A percentile compares a stretch with the other conserved stretches of the same genome.
These are phyloP conservation scores for Apodospora peruviana DNA, from an alignment of 495 filamentous ascomycete species.

Conservation along the genomic window DNA sequence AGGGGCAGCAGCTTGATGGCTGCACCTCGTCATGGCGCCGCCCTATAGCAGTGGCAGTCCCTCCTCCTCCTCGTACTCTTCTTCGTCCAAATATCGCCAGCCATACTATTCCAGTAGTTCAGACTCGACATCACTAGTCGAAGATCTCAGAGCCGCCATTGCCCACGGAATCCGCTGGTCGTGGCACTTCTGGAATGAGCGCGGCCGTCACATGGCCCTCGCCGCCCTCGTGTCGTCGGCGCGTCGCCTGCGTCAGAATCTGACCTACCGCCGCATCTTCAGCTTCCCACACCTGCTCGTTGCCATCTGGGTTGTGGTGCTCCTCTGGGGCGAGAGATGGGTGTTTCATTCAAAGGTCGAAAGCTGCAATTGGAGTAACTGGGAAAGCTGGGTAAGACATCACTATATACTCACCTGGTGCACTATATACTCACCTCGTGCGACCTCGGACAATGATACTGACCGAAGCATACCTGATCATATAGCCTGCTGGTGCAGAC, in stretches of 20 bases:
- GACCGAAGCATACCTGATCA: not conserved
- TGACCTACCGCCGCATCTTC: constrained; percentile 42
- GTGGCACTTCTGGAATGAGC: constrained; percentile 31
- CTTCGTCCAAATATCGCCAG: constrained; percentile 5
- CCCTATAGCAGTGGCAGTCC: constrained; percentile 13
- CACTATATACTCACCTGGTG: not conserved
- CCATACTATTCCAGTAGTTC: constrained; percentile 10
- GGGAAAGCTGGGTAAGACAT: constrained; percentile 85
- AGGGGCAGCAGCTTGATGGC: constrained; percentile 17
- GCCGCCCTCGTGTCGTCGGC: constrained; percentile 18
- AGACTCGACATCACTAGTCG: constrained; percentile 20
- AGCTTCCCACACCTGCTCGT: constrained; percentile 63
- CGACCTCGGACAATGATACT: constrained; percentile 3
- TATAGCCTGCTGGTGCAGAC: constrained; percentile 63
- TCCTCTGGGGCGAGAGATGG: constrained; percentile 85
- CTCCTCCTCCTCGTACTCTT: constrained; percentile 1
- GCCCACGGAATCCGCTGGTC: constrained; percentile 27
- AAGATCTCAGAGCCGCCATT: constrained; percentile 22
- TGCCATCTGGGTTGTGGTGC: constrained; percentile 64
- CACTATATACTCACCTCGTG: not conserved
- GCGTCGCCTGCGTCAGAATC: constrained; percentile 31
- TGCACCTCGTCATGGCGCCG: constrained; percentile 19
- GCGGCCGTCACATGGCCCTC: constrained; percentile 27
- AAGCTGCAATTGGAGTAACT: constrained; percentile 73
- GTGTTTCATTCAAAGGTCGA: constrained; percentile 63